Percentiles rank a stretch among this genome's conserved stretches.
Evolutionary conservation across 768 basidiomycete genomes (phyloP).

Genomic region (Russula sp.): DNA sequence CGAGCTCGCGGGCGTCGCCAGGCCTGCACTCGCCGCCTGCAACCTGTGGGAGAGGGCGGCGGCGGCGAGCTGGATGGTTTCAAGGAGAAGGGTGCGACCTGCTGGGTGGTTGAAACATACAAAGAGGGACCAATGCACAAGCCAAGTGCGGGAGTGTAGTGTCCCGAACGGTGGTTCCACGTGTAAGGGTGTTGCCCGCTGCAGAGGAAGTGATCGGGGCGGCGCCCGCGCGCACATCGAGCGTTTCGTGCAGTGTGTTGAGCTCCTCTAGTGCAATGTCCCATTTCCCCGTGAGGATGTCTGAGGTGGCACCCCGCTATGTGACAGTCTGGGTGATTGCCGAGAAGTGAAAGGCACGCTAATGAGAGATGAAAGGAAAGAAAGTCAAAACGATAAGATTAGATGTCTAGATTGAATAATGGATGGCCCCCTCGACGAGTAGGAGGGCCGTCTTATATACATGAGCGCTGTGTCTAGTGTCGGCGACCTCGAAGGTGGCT

Average conservation of each 20-base stretch:
- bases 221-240: slow-evolving; percentile 72
- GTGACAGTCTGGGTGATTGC: no score
- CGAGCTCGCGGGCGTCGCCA: slow-evolving; percentile 49
- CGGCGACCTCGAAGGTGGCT: no score
- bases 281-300: slow-evolving; percentile 94
- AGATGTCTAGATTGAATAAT: no score
- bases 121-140: slow-evolving; percentile 96
- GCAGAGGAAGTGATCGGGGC: slow-evolving; percentile 36
- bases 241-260: slow-evolving; percentile 87
- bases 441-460: no score
- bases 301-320: no score
- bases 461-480: no score
- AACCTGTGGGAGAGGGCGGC: slow-evolving; percentile 88
- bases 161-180: slow-evolving; percentile 78
- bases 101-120: slow-evolving; percentile 97
- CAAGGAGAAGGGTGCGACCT: slow-evolving; percentile 87
- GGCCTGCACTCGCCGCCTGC: slow-evolving; percentile 45
- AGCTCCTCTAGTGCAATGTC: slow-evolving; percentile 93
- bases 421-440: no score
- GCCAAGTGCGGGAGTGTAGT: slow-evolving; percentile 93
- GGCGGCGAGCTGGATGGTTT: slow-evolving; percentile 92
- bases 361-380: no score
- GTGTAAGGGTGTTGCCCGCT: slow-evolving; percentile 36
- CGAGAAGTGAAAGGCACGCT: no score
- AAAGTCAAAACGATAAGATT: no score